Base-by-base conservation (phyloP, 129 eudicot species). In the Flaveria bidentis region DNA sequence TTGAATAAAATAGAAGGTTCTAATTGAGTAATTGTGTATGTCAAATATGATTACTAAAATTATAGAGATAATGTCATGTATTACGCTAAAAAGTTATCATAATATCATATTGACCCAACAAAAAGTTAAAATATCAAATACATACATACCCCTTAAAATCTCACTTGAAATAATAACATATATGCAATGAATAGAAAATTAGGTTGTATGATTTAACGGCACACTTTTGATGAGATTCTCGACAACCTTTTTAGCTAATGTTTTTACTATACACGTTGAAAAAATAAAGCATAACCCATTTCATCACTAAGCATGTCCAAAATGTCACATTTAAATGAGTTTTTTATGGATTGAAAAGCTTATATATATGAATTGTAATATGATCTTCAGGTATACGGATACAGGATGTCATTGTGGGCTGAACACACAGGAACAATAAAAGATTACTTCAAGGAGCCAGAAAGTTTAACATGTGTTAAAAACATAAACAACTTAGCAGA, bases 351-450 rank as follows among this genome's bases (percentile, higher is more conserved):
- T 74, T 42, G 25, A 18, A n/a, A 60, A 25, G 33, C 73, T 76
- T 36, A 76, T 15, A 33, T 36, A 76, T 15, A 33, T 3, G 44
- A 66, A 14, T 9, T 45, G 1, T 5, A 16, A 42, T 26, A 14
- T 69, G 2, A 71, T 71, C 0, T 16, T 73, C 84, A 93, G 98
- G 87, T 93, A 58, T 86, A 94, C 56, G 98, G 98, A 33, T 94
- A 94, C 79, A 79, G 98, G 78, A 94, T 86, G 96, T 94, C 98
- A 1, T 73, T 94, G 23, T 94, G 98, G 98, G 93, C 93, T 52
- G 98, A 91, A 85, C 98, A 94, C 80, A 42, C 85, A 47, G 97
- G 87, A 74, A 72, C 3, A n/a, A 47, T 88, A 26, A 86, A 91
- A 28, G 84, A 87, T 64, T 39, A 84, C 57, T 85, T 85, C 75